Base-by-base conservation (phyloP, 768 basidiomycete species). In the Boletus rubropictus region DNA sequence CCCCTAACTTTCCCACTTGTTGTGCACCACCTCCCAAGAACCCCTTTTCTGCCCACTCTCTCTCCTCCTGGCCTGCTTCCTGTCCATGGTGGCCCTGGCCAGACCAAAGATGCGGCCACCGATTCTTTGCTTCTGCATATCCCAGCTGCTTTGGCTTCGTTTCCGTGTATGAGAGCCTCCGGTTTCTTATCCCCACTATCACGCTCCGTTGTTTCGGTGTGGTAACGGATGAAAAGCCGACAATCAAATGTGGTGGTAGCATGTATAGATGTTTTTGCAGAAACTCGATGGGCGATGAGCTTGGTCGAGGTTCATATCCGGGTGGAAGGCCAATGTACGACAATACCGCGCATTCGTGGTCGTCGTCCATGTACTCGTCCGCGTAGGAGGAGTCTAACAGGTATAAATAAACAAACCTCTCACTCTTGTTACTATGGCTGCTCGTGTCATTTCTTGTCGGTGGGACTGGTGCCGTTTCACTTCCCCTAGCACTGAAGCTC, bases 41-140 rank as follows among this genome's bases (percentile, higher is more conserved):
- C 17, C 73, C 69, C 15, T 63, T 72, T 43, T 79, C 70, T 5
- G 69, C 86, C 89, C 89, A 92, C 31, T 70, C 69, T 53, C 70
- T 75, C 64, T 92, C 89, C 12, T 89, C 88, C 33, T 67, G 67
- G 1, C 70, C 81, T 50, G 80, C 79, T 54, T 77, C 73, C 35
- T 63, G 58, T 10, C 79, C 79, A 17, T 66, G 56, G 7, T 72
- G 69, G 47, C 76, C 77, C 33, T 67, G 64, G 1, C 83, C 81
- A 28, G 76, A 71, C 82, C 86, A 90, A 11, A 90, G 65, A 20
- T 71, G 59, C 7, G 86, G 82, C 86, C 89, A 90, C 21, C 64
- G 69, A 25, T 63, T 71, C 37, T 70, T 72, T 6, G 83, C 88
- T 21, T 67, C 58, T 3, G 65, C 64, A 56, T 84, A 80, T 15